Evolutionary conservation across 75 land plant genomes (phyloP).

Genomic region (Pinus tabuliformis): DNA sequence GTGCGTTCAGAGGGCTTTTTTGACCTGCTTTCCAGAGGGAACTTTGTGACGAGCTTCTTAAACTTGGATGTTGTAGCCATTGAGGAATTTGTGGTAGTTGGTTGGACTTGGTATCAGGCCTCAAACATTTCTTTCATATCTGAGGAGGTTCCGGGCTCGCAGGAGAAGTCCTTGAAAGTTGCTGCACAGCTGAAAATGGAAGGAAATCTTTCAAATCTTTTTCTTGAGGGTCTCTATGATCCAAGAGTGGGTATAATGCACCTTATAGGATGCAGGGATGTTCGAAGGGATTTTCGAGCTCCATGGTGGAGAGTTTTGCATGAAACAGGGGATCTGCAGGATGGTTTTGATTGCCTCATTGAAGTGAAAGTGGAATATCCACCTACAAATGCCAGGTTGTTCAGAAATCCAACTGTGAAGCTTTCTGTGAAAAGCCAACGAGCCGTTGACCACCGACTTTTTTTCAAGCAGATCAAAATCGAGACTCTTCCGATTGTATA

Average conservation of each 20-base stretch:
- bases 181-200: conserved; percentile 37
- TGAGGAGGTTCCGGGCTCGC: not conserved
- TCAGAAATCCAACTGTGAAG: conserved; percentile 46
- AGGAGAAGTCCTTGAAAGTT: conserved; percentile 43
- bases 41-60: conserved; percentile 7
- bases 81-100: conserved; percentile 8
- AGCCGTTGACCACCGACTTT: conserved; percentile 36
- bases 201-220: conserved; percentile 17
- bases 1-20: conserved; percentile 22
- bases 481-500: conserved; percentile 60
- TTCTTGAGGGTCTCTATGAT: conserved; percentile 61
- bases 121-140: too few species aligned
- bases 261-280: conserved; percentile 56
- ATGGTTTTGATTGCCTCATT: conserved; percentile 53
- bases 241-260: conserved; percentile 48
- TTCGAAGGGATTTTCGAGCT: conserved; percentile 6
- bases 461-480: conserved; percentile 34
- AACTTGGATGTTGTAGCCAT: conserved; percentile 39
- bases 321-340: conserved; percentile 44
- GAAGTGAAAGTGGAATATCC: conserved; percentile 56
- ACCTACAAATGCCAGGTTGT: conserved; percentile 51
- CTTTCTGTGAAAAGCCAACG: conserved; percentile 45
- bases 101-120: not conserved
- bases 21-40: conserved; percentile 12
- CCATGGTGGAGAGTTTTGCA: conserved; percentile 18